Conservation (phyloP, 768 basidiomycete genomes). For the Trametes sanguinea region DNA sequence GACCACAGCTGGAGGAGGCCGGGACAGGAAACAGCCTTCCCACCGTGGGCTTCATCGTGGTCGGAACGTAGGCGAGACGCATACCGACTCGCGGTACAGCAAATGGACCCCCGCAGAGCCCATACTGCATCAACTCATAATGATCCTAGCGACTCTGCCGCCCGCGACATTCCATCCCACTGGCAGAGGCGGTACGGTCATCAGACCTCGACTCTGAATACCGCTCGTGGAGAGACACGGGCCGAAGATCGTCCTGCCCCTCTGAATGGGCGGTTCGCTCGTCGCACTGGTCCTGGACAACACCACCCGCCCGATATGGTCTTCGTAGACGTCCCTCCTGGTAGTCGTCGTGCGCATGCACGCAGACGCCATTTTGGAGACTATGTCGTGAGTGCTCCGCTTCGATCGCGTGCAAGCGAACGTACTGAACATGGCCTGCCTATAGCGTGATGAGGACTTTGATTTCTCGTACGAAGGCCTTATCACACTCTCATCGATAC, state of each 20-base stretch:
- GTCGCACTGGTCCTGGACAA: conserved; percentile 7
- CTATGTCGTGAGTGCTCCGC: conserved; percentile 49
- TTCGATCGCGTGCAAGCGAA: not conserved
- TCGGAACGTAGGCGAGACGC: not conserved
- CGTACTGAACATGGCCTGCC: not conserved
- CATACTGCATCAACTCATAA: not conserved
- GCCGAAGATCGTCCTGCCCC: conserved; percentile 1
- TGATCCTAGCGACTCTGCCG: not conserved
- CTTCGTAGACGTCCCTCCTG: conserved; percentile 14
- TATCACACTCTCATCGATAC: conserved; percentile 53
- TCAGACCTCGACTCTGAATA: not conserved
- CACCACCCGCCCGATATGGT: conserved; percentile 9
- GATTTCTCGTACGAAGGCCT: conserved; percentile 75
- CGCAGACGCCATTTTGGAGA: conserved; percentile 38
- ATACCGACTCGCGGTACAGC: not conserved
- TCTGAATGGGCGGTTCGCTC: conserved; percentile 18
- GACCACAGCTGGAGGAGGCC: not conserved
- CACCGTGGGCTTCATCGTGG: not conserved
- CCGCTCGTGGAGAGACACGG: not conserved
- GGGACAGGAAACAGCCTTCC: not conserved
- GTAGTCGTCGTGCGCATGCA: not conserved
- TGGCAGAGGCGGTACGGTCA: not conserved
- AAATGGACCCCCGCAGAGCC: not conserved
- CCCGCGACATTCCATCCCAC: not conserved
- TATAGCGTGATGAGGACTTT: conserved; percentile 76